Percentiles rank a stretch among this genome's conserved stretches.
Evolutionary conservation across 805 yeast species (phyloP).

Genomic region (Candida anglica): DNA sequence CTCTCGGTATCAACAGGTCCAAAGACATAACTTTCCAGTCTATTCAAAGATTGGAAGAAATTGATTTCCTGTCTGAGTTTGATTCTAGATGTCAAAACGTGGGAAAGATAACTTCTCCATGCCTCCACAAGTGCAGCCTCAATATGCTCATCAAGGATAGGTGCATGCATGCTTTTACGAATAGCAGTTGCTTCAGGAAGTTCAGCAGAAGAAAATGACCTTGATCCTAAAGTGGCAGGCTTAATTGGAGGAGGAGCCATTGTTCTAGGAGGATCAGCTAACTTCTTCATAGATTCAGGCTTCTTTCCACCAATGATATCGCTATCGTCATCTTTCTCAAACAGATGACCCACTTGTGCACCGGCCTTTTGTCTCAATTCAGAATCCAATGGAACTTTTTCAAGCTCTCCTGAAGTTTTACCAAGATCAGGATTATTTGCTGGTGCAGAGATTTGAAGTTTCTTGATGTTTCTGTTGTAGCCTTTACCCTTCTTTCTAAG

Average conservation of each 20-base stretch:
- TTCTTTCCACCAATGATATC: conserved; percentile 5
- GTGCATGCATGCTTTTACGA: conserved; percentile 2
- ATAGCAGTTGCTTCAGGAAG: neutral
- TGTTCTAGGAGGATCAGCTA: neutral
- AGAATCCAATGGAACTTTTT: conserved; percentile 9
- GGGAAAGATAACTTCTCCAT: conserved; percentile 33
- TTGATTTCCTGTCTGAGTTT: conserved; percentile 38
- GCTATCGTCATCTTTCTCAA: conserved; percentile 23
- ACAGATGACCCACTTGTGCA: conserved; percentile 2
- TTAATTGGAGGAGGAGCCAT: neutral
- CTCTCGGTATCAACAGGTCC: conserved; percentile 1
- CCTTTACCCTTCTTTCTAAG: neutral
- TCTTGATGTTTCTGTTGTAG: conserved; percentile 1
- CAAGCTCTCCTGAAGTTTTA: conserved; percentile 19
- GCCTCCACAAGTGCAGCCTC: conserved; percentile 9
- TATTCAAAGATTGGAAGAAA: conserved; percentile 21
- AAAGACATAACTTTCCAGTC: conserved; percentile 2
- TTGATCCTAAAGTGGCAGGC: neutral
- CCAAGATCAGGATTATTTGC: conserved; percentile 29
- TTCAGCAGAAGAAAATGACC: neutral
- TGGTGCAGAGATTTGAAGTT: conserved; percentile 23
- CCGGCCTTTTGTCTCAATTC: conserved; percentile 1
- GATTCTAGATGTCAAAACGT: conserved; percentile 34
- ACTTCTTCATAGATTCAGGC: neutral
- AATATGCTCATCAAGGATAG: neutral